Evolutionary conservation across 768 basidiomycete species (phyloP).

Genomic region (Boletus rubroflammeus): DNA sequence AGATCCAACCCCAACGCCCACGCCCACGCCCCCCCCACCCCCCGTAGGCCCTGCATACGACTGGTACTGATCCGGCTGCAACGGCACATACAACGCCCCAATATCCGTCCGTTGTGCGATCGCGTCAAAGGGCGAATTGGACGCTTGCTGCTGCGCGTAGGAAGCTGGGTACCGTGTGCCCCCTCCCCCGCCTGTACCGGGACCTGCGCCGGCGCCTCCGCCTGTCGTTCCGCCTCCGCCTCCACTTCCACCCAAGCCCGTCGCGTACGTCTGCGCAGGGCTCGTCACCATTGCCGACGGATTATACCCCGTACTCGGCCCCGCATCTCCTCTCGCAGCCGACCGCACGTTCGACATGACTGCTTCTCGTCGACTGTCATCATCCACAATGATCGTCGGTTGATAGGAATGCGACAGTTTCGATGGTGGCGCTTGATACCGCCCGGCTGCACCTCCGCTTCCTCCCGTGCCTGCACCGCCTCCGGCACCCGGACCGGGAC

Average conservation of each 20-base stretch:
- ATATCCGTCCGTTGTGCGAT: slow-evolving; percentile 62
- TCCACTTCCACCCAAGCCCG: slow-evolving; percentile 19
- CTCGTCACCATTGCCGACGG: slow-evolving; percentile 58
- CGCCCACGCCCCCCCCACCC: slow-evolving; percentile 26
- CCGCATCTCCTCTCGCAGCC: slow-evolving; percentile 51
- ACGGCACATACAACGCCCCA: slow-evolving; percentile 68
- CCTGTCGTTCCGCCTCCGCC: background rate
- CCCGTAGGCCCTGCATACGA: slow-evolving; percentile 41
- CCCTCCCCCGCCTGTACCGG: slow-evolving; percentile 2
- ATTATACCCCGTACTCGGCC: slow-evolving; percentile 41
- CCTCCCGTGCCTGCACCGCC: slow-evolving; percentile 27
- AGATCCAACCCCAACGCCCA: slow-evolving; percentile 12
- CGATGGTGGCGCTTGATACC: slow-evolving; percentile 46
- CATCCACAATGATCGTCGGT: slow-evolving; percentile 60
- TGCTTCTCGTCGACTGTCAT: slow-evolving; percentile 71
- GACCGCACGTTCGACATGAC: slow-evolving; percentile 77
- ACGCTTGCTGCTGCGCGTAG: slow-evolving; percentile 44
- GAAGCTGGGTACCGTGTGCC: slow-evolving; percentile 55
- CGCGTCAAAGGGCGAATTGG: slow-evolving; percentile 52
- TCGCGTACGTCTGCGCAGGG: slow-evolving; percentile 70
- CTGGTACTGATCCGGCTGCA: slow-evolving; percentile 80
- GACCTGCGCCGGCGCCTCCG: background rate
- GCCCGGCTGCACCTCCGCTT: slow-evolving; percentile 24
- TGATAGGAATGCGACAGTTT: slow-evolving; percentile 37
- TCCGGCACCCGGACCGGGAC: background rate